These are phyloP conservation scores for Podospora conica DNA, from an alignment of 495 filamentous ascomycete species.

Conservation along the genomic window DNA sequence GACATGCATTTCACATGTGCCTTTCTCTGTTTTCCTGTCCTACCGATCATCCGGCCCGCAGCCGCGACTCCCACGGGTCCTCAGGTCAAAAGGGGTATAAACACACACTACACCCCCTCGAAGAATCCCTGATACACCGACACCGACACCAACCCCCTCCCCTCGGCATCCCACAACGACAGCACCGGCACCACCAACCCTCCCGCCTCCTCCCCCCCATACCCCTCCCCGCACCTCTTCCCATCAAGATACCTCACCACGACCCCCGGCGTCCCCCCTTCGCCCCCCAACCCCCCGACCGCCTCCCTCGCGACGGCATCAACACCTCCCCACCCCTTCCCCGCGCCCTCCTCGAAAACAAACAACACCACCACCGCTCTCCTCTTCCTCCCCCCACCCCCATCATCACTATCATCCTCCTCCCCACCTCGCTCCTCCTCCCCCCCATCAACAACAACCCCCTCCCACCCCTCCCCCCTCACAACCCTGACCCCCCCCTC, in stretches of 20 bases:
- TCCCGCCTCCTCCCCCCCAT: not conserved
- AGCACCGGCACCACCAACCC: slow-evolving; percentile 20
- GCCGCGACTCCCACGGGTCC: not conserved
- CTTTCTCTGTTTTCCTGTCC: not conserved
- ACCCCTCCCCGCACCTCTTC: not conserved
- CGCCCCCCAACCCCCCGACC: not conserved
- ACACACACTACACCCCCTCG: not conserved
- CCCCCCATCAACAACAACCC: slow-evolving; percentile 9
- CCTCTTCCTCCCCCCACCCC: not conserved
- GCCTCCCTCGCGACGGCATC: not conserved
- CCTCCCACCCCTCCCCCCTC: not conserved
- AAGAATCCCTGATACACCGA: slow-evolving; percentile 22
- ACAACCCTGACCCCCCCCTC: slow-evolving; percentile 2
- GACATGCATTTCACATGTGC: not conserved
- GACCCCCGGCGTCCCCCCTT: slow-evolving; percentile 17
- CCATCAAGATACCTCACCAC: not conserved
- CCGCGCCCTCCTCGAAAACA: not conserved
- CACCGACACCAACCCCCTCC: slow-evolving; percentile 16
- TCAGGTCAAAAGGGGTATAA: not conserved
- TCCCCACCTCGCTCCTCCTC: slow-evolving; percentile 12
- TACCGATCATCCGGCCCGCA: not conserved
- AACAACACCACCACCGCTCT: not conserved
- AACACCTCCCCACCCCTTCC: slow-evolving; percentile 2
- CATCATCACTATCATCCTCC: not conserved
- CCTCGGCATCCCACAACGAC: slow-evolving; percentile 22